Conservation (phyloP, 768 basidiomycete genomes). For the Leucocoprinus sp. region DNA sequence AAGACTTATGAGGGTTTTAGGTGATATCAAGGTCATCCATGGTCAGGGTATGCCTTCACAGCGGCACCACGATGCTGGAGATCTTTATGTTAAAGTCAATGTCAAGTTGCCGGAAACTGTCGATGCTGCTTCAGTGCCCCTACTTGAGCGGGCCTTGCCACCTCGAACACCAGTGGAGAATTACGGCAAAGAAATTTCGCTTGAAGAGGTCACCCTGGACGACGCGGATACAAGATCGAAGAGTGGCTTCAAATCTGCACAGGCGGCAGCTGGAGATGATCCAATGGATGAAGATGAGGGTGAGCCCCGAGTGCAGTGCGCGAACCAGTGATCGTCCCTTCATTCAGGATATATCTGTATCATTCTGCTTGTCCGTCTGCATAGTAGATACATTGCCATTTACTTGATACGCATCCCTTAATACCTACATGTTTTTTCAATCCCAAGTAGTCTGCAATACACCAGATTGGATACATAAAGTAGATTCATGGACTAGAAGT, state of each 20-base stretch:
- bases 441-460: constrained; percentile 38
- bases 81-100: constrained; percentile 79
- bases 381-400: constrained; percentile 22
- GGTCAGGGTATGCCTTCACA: constrained; percentile 99
- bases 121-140: constrained; percentile 52
- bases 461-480: constrained; percentile 8
- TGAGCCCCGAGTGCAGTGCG: constrained; percentile 94
- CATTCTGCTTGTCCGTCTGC: constrained; percentile 14
- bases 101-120: constrained; percentile 88
- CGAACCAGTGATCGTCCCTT: constrained; percentile 54
- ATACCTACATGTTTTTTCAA: constrained; percentile 28
- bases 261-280: constrained; percentile 41
- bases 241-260: constrained; percentile 25
- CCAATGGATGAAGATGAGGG: constrained; percentile 91
- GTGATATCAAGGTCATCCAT: constrained; percentile 81
- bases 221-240: constrained; percentile 67
- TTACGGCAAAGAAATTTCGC: constrained; percentile 53
- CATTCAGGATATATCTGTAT: constrained; percentile 13
- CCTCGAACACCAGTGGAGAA: constrained; percentile 61
- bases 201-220: constrained; percentile 82
- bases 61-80: constrained; percentile 94
- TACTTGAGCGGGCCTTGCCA: constrained; percentile 82
- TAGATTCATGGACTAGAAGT: background rate
- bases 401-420: constrained; percentile 32
- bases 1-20: constrained; percentile 30